phyloP scores from a whole-genome alignment of 176 grass and related monocot species.

The Phyllostachys edulis region DNA sequence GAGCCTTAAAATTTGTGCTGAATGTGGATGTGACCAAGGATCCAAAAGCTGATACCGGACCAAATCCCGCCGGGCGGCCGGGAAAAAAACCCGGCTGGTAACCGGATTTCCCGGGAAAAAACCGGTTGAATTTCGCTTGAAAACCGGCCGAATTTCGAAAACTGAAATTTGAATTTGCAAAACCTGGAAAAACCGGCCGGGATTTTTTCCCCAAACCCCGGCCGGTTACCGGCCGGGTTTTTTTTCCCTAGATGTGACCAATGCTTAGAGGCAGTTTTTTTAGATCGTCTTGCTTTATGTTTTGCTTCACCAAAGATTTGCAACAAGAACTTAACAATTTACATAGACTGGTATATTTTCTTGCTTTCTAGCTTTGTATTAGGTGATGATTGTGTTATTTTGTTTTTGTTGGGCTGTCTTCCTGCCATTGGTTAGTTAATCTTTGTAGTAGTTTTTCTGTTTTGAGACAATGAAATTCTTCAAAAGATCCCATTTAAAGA shows the following conservation, averaged over 20 bases:
- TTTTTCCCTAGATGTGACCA: too few relatives aligned
- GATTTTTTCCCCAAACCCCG: too few relatives aligned
- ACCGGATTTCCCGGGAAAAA: too few relatives aligned
- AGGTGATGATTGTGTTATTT: neutral
- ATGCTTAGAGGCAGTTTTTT: neutral
- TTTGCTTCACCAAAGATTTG: neutral
- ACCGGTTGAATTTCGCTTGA: too few relatives aligned
- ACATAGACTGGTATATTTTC: neutral
- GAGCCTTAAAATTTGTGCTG: neutral
- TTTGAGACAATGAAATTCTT: neutral
- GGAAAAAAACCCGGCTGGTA: too few relatives aligned
- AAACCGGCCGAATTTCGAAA: too few relatives aligned
- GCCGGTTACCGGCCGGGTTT: too few relatives aligned
- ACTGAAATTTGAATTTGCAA: too few relatives aligned
- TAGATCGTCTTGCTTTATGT: too few relatives aligned
- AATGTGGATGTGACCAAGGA: neutral
- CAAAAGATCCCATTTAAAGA: neutral
- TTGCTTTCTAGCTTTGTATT: neutral
- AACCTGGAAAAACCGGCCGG: too few relatives aligned
- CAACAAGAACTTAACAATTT: constrained; percentile 7
- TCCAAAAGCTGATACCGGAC: too few relatives aligned
- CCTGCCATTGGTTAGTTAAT: neutral
- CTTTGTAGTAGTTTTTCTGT: neutral
- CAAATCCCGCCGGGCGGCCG: too few relatives aligned
- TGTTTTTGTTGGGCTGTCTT: neutral